Conservation (phyloP, 805 yeast genomes). For the Lipomyces starkeyi region DNA sequence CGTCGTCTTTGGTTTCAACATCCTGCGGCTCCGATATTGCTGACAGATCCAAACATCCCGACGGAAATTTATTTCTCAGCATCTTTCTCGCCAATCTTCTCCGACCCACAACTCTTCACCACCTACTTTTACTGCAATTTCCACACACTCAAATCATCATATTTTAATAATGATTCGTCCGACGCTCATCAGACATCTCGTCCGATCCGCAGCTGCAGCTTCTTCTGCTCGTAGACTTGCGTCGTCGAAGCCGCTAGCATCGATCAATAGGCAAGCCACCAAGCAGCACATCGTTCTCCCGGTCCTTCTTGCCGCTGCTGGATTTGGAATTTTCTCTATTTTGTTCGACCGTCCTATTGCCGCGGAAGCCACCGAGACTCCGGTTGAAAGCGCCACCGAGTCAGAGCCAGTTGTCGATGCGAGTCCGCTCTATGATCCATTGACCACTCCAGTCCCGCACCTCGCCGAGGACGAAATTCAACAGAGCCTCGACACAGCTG, state of each 20-base stretch:
- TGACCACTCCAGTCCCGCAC: not conserved
- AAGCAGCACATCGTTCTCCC: conserved; percentile 3
- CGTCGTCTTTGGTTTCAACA: too few relatives aligned
- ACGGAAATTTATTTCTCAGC: not conserved
- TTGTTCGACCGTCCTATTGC: not conserved
- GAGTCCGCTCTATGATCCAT: not conserved
- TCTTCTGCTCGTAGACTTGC: not conserved
- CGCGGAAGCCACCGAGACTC: conserved; percentile 2
- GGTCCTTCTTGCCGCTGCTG: not conserved
- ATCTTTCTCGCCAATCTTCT: not conserved
- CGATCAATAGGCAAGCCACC: not conserved
- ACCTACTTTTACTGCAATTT: not conserved
- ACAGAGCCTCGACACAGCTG: conserved; percentile 11
- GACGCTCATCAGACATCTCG: not conserved
- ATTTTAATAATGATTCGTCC: not conserved
- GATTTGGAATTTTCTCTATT: not conserved
- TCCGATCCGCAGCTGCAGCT: not conserved
- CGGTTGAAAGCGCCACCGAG: not conserved
- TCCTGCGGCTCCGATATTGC: not conserved
- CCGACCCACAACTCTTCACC: not conserved
- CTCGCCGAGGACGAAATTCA: conserved; percentile 10
- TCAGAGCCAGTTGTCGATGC: not conserved
- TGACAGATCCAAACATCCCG: not conserved
- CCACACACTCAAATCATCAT: not conserved
- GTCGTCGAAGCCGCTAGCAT: not conserved